These are phyloP conservation scores for Cetraspora pellucida DNA, from an alignment of 192 early-diverging fungal genomes.

Conservation along the genomic window DNA sequence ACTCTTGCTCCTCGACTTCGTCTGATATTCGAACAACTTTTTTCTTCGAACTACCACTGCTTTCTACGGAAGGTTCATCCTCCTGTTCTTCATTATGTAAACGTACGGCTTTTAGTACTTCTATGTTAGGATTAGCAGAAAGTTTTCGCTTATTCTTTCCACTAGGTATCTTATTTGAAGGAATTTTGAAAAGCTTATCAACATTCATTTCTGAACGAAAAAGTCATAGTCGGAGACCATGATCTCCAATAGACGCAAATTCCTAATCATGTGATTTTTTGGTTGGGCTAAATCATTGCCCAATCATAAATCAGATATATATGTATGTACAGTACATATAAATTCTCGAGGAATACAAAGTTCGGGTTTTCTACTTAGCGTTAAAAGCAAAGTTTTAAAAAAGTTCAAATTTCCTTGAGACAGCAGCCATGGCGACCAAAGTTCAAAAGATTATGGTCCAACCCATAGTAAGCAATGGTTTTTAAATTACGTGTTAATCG, in stretches of 20 bases:
- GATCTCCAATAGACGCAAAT: too few relatives aligned
- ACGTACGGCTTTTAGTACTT: slow-evolving; percentile 46
- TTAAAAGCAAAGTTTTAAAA: too few relatives aligned
- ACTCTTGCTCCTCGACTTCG: slow-evolving; percentile 38
- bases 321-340: too few relatives aligned
- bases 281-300: too few relatives aligned
- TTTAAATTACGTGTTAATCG: not conserved
- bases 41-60: slow-evolving; percentile 23
- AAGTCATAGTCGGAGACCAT: too few relatives aligned
- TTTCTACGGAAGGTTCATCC: slow-evolving; percentile 26
- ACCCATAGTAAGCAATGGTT: slow-evolving; percentile 60
- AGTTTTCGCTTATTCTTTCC: slow-evolving; percentile 56
- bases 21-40: slow-evolving; percentile 36
- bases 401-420: not conserved
- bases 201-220: slow-evolving; percentile 21
- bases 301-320: too few relatives aligned
- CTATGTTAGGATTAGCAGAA: slow-evolving; percentile 43
- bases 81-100: slow-evolving; percentile 27
- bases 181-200: slow-evolving; percentile 31
- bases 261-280: too few relatives aligned
- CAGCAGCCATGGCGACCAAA: slow-evolving; percentile 58
- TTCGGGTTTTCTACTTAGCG: too few relatives aligned
- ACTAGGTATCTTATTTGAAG: slow-evolving; percentile 42
- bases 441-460: slow-evolving; percentile 83
- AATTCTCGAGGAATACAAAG: too few relatives aligned